These are phyloP conservation scores for Fusarium liriodendri DNA, from an alignment of 2,329 filamentous ascomycete species.

Conservation along the genomic window DNA sequence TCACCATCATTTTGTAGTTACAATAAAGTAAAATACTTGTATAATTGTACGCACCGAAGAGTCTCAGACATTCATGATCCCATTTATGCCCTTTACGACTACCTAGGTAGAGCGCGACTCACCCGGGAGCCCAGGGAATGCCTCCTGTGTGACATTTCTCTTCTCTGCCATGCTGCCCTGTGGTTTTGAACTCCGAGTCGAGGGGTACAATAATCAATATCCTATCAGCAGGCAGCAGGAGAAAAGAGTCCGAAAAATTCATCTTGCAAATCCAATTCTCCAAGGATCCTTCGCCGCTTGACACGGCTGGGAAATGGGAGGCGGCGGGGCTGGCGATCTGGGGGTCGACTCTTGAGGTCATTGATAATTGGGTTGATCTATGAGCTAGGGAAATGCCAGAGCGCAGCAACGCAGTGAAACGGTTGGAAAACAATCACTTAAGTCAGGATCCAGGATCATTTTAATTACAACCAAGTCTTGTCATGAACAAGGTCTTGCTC, in stretches of 20 bases:
- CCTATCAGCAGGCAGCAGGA: neutral
- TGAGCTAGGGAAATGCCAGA: neutral
- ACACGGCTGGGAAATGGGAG: neutral
- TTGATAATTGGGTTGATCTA: slow-evolving; percentile 17
- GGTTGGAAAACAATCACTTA: neutral
- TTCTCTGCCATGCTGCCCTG: too few species aligned
- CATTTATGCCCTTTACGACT: neutral
- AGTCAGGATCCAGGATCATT: neutral
- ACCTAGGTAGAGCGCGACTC: too few species aligned
- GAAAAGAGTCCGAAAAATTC: neutral
- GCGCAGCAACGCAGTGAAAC: neutral
- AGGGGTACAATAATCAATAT: neutral
- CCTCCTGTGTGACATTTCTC: neutral
- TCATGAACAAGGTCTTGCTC: neutral
- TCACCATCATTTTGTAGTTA: too few species aligned
- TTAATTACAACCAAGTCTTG: neutral
- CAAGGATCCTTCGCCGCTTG: neutral
- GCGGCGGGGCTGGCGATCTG: slow-evolving; percentile 24
- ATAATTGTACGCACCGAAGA: neutral
- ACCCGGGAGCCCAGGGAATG: neutral
- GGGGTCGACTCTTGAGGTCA: slow-evolving; percentile 36
- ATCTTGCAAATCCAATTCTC: neutral
- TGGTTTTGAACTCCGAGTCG: neutral
- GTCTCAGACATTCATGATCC: neutral
- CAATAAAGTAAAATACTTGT: neutral